Evolutionary conservation across 2,329 filamentous ascomycete genomes (phyloP).

Genomic region (Hymenoscyphus fraxineus): DNA sequence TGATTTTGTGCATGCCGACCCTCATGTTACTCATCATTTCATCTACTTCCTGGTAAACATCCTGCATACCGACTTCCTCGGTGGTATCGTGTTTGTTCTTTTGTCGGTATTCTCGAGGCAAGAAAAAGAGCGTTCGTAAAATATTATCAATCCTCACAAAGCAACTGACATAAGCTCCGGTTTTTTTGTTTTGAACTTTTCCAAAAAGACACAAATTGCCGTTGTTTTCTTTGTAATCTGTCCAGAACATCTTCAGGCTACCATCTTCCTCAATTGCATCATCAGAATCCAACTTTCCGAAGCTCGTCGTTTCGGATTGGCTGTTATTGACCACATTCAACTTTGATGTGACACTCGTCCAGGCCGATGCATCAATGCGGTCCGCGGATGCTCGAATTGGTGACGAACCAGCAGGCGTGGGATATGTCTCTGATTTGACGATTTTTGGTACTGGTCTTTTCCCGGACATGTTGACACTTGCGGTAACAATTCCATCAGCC

Average conservation of each 20-base stretch:
- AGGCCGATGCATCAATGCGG: constrained; percentile 73
- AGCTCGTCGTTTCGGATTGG: constrained; percentile 58
- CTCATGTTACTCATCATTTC: constrained; percentile 81
- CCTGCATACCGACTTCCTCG: constrained; percentile 78
- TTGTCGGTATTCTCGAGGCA: constrained; percentile 71
- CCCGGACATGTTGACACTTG: constrained; percentile 81
- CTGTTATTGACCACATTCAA: constrained; percentile 81
- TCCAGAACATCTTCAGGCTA: constrained; percentile 92
- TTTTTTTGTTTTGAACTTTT: constrained; percentile 88
- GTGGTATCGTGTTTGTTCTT: constrained; percentile 61
- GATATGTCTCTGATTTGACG: constrained; percentile 62
- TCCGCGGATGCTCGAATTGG: constrained; percentile 59
- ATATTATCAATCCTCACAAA: constrained; percentile 97
- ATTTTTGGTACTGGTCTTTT: constrained; percentile 74
- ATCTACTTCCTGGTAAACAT: constrained; percentile 89
- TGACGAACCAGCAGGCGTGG: constrained; percentile 73
- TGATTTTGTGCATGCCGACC: constrained; percentile 90
- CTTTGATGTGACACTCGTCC: constrained; percentile 82
- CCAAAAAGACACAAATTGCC: constrained; percentile 92
- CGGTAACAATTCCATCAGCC: constrained; percentile 61
- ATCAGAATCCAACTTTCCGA: constrained; percentile 78
- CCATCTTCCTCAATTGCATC: constrained; percentile 94
- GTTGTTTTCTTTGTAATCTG: constrained; percentile 89
- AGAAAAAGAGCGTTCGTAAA: constrained; percentile 84
- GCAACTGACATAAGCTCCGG: constrained; percentile 75